phyloP scores from a whole-genome alignment of 257 asterid species.

The Mentha longifolia region DNA sequence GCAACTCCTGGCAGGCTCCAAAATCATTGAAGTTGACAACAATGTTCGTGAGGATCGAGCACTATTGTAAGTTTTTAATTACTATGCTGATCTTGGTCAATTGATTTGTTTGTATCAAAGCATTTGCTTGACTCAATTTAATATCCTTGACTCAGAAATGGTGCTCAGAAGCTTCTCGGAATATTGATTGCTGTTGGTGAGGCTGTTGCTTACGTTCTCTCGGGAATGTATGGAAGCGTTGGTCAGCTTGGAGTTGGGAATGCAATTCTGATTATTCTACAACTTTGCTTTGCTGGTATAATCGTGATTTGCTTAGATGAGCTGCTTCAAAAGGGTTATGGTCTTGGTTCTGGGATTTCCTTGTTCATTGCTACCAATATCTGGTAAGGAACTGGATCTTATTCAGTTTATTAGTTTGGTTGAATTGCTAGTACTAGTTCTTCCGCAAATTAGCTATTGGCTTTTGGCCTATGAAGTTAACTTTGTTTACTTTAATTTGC shows the following conservation, averaged over 20 bases:
- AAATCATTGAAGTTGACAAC: conserved; percentile 17
- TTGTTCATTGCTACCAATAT: conserved; percentile 26
- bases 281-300: conserved; percentile 1
- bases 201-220: conserved; percentile 20
- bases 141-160: conserved; percentile 15
- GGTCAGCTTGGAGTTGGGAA: conserved; percentile 19
- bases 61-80: neutral
- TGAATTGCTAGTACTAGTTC: neutral
- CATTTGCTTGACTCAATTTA: neutral
- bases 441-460: neutral
- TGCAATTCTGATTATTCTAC: conserved; percentile 13
- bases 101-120: neutral
- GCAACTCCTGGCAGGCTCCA: conserved; percentile 23
- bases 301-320: conserved; percentile 16
- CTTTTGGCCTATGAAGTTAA: conserved; percentile 13
- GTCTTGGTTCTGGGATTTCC: conserved; percentile 24
- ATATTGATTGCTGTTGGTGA: conserved; percentile 18
- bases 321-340: conserved; percentile 19
- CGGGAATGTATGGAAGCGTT: conserved; percentile 15
- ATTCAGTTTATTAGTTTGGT: neutral
- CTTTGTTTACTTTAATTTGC: neutral
- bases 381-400: conserved; percentile 15
- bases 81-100: neutral
- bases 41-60: conserved; percentile 23
- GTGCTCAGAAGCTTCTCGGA: conserved; percentile 21